phyloP scores from a whole-genome alignment of 768 basidiomycete species.

The Termitomyces sp. region DNA sequence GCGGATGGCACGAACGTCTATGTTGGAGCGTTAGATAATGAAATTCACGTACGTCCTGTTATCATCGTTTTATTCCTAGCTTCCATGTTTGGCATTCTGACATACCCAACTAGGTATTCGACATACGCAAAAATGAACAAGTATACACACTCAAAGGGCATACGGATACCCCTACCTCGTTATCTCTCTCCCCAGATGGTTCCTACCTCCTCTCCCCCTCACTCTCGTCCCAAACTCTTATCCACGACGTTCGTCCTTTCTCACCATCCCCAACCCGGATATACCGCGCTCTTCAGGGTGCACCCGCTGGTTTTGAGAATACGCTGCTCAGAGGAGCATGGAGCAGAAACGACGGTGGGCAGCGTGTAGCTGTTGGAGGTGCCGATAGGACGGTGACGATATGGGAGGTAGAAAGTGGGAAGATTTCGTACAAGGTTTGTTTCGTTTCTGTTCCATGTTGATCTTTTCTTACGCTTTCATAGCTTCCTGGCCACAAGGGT shows the following conservation, averaged over 20 bases:
- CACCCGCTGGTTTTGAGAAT: constrained; percentile 93
- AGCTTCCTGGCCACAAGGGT: constrained; percentile 96
- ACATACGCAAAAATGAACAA: constrained; percentile 81
- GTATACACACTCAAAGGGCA: constrained; percentile 83
- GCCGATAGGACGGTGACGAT: constrained; percentile 85
- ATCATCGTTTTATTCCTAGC: constrained; percentile 4
- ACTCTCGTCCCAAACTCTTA: constrained; percentile 82
- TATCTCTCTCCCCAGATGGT: constrained; percentile 89
- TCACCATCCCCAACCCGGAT: constrained; percentile 79
- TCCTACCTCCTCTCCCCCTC: constrained; percentile 87
- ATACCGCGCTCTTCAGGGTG: constrained; percentile 76
- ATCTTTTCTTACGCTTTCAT: not conserved
- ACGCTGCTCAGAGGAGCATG: constrained; percentile 81
- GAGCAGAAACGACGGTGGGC: constrained; percentile 83
- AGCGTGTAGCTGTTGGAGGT: constrained; percentile 82
- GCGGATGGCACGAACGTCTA: constrained; percentile 88
- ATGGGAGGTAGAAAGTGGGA: constrained; percentile 81
- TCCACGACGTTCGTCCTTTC: constrained; percentile 94
- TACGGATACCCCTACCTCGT: constrained; percentile 88
- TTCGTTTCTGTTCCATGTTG: not conserved
- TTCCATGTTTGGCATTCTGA: not conserved
- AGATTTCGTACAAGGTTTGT: constrained; percentile 73
- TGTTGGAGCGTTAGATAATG: constrained; percentile 93
- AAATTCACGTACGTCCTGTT: constrained; percentile 74
- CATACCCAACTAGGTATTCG: constrained; percentile 63